Conservation (phyloP, 768 basidiomycete species). For the Cubamyces lactineus region DNA sequence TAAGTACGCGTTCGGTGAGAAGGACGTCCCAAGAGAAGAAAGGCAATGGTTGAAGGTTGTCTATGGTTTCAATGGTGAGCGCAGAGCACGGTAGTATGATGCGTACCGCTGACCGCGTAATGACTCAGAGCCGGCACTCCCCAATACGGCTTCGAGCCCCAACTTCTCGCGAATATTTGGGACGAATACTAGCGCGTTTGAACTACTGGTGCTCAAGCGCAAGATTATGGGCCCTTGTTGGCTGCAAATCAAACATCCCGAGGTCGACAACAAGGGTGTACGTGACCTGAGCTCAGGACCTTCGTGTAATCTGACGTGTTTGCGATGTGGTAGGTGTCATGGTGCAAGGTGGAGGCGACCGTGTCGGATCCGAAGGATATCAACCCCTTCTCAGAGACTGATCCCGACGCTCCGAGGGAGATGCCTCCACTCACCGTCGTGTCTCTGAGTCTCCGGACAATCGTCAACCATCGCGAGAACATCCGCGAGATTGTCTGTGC, state of each 20-base stretch:
- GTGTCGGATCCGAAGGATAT: slow-evolving; percentile 87
- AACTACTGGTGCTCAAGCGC: slow-evolving; percentile 89
- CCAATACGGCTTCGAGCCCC: slow-evolving; percentile 71
- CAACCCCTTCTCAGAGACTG: slow-evolving; percentile 77
- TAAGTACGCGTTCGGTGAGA: slow-evolving; percentile 90
- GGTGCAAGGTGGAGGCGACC: slow-evolving; percentile 93
- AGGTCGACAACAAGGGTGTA: slow-evolving; percentile 80
- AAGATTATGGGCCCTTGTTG: slow-evolving; percentile 99
- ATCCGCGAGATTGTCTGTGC: slow-evolving; percentile 92
- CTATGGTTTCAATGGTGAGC: slow-evolving; percentile 83
- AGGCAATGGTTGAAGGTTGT: slow-evolving; percentile 91
- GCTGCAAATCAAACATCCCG: slow-evolving; percentile 81
- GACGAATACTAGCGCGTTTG: slow-evolving; percentile 90
- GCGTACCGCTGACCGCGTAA: neutral
- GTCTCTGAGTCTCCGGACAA: slow-evolving; percentile 85
- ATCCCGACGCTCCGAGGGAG: slow-evolving; percentile 71
- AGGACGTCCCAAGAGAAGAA: slow-evolving; percentile 78
- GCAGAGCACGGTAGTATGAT: neutral
- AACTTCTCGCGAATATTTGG: slow-evolving; percentile 91
- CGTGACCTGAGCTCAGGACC: slow-evolving; percentile 31
- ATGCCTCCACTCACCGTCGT: slow-evolving; percentile 88
- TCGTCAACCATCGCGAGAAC: slow-evolving; percentile 93
- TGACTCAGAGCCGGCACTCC: slow-evolving; percentile 69
- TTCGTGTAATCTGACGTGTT: neutral
- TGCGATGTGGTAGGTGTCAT: slow-evolving; percentile 68